Percentiles rank a stretch among this genome's conserved stretches.
phyloP scores from a whole-genome alignment of 2,329 filamentous ascomycete species.

The Botryotinia globosa region DNA sequence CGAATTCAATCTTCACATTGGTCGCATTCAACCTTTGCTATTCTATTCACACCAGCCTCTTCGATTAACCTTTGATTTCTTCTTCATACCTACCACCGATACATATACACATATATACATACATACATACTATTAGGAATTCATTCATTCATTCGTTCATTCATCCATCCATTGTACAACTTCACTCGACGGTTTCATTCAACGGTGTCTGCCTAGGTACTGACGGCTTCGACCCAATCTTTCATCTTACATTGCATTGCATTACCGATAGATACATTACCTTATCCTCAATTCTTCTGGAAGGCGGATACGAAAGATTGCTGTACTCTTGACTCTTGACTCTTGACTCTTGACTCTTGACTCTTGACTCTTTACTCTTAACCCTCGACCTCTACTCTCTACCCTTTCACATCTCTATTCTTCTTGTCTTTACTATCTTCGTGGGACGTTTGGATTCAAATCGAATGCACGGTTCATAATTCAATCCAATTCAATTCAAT shows the following conservation, averaged over 20 bases:
- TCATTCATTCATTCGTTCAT: background rate
- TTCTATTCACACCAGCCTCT: background rate
- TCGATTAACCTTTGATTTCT: background rate
- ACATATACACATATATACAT: too few relatives aligned
- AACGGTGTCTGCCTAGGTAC: background rate
- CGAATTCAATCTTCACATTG: background rate
- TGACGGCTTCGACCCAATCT: background rate
- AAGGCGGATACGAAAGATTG: conserved; percentile 1
- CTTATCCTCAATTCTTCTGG: conserved; percentile 3
- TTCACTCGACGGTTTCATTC: background rate
- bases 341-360: background rate
- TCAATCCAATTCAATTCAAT: background rate
- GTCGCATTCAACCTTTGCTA: background rate
- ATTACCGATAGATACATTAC: background rate
- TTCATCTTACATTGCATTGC: background rate
- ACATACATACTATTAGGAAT: too few relatives aligned
- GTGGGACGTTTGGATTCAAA: background rate
- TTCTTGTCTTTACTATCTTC: background rate
- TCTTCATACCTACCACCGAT: background rate
- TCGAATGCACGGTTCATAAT: background rate
- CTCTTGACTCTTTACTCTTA: background rate
- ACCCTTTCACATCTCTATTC: background rate
- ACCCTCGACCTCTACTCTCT: background rate
- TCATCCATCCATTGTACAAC: background rate
- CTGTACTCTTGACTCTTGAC: background rate